Evolutionary conservation across 768 basidiomycete genomes (phyloP).

Genomic region (Rhizopogon vesiculosus): DNA sequence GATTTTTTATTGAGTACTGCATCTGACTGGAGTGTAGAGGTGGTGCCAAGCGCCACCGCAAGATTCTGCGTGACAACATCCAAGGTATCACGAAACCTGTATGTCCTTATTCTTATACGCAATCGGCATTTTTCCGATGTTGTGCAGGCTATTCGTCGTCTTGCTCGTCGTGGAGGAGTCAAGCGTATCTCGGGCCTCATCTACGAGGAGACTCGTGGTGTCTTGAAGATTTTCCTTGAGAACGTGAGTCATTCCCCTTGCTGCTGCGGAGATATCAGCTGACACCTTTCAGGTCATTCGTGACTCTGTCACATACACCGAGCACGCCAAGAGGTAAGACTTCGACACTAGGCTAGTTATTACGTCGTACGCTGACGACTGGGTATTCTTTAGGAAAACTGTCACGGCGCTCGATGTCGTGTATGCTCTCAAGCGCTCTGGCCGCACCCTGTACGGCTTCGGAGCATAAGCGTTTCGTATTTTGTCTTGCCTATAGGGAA

Average conservation of each 20-base stretch:
- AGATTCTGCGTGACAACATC: constrained; percentile 43
- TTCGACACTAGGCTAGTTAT: not conserved
- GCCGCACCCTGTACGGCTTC: constrained; percentile 80
- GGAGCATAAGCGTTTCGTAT: constrained; percentile 45
- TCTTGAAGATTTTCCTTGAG: constrained; percentile 87
- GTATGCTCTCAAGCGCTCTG: constrained; percentile 69
- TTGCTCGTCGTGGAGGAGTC: constrained; percentile 89
- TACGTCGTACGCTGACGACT: constrained; percentile 4
- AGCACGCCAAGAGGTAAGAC: constrained; percentile 73
- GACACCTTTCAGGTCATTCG: constrained; percentile 64
- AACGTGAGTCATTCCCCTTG: constrained; percentile 47
- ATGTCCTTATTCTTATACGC: constrained; percentile 21
- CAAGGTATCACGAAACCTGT: constrained; percentile 51
- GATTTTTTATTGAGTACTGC: not conserved
- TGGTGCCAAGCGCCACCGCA: constrained; percentile 42
- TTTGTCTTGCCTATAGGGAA: not conserved
- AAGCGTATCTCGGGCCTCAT: constrained; percentile 88
- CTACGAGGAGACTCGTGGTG: constrained; percentile 91
- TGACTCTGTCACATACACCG: constrained; percentile 91
- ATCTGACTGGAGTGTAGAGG: constrained; percentile 23
- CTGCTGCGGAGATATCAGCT: constrained; percentile 8
- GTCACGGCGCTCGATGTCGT: constrained; percentile 86
- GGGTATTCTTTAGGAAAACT: constrained; percentile 49
- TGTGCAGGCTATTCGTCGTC: constrained; percentile 74
- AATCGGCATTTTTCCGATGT: constrained; percentile 43